A percentile compares a stretch with the other conserved stretches of the same genome.
phyloP scores from a whole-genome alignment of 2,329 filamentous ascomycete genomes.

The Myriosclerotinia curreyana region DNA sequence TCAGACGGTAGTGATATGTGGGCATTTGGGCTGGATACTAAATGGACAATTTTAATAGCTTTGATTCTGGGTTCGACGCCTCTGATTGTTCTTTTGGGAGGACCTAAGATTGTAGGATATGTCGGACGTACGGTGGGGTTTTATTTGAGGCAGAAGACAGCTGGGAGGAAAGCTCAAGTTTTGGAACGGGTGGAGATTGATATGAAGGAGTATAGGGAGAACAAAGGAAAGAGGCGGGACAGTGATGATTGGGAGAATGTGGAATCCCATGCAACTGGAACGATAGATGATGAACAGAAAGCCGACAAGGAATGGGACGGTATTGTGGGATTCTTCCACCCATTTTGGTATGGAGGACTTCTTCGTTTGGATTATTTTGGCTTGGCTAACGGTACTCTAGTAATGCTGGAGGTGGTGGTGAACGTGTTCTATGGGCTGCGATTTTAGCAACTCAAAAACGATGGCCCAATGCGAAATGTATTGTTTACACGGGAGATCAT shows the following conservation, averaged over 20 bases:
- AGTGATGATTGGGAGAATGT: slow-evolving; percentile 68
- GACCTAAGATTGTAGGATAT: slow-evolving; percentile 33
- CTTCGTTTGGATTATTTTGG: background rate
- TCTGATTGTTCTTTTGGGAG: slow-evolving; percentile 34
- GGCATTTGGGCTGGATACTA: slow-evolving; percentile 38
- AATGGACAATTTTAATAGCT: slow-evolving; percentile 34
- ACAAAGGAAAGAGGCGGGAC: slow-evolving; percentile 43
- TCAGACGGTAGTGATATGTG: slow-evolving; percentile 34
- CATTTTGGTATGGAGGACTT: slow-evolving; percentile 70
- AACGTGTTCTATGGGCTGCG: slow-evolving; percentile 94
- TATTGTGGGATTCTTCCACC: slow-evolving; percentile 94
- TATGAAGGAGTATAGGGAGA: slow-evolving; percentile 32
- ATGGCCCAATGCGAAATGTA: slow-evolving; percentile 84
- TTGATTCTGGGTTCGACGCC: slow-evolving; percentile 38
- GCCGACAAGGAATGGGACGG: slow-evolving; percentile 68
- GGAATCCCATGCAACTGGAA: slow-evolving; percentile 50
- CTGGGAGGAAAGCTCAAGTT: slow-evolving; percentile 58
- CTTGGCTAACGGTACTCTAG: slow-evolving; percentile 44
- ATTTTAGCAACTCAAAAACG: slow-evolving; percentile 84
- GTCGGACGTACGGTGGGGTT: slow-evolving; percentile 52
- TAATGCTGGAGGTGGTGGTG: slow-evolving; percentile 93
- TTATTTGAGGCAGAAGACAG: slow-evolving; percentile 61
- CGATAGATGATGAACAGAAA: slow-evolving; percentile 44
- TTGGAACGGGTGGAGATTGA: slow-evolving; percentile 48
- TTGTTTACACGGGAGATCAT: slow-evolving; percentile 95